Conservation (phyloP, 768 basidiomycete species). For the Russula griseocarnosa region DNA sequence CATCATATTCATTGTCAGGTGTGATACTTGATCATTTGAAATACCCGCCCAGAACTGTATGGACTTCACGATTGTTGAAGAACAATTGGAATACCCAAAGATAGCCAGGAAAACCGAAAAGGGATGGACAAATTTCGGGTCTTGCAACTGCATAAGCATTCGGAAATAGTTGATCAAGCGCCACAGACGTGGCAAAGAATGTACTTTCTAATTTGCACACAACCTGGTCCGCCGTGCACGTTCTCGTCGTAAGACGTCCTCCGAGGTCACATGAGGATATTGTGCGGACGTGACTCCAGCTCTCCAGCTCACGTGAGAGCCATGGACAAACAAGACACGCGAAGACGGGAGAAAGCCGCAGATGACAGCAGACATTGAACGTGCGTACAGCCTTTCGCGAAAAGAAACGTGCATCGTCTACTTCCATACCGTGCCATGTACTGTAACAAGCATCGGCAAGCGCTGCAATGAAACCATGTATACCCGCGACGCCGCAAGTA, state of each 20-base stretch:
- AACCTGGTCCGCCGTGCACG: background rate
- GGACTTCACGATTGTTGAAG: background rate
- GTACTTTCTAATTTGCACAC: background rate
- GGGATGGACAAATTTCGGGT: background rate
- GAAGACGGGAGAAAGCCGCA: background rate
- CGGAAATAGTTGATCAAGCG: background rate
- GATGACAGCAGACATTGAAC: background rate
- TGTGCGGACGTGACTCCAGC: background rate
- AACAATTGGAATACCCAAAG: background rate
- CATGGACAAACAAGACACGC: background rate
- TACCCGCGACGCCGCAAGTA: background rate
- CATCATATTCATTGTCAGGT: background rate
- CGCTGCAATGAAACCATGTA: background rate
- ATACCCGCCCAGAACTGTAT: background rate
- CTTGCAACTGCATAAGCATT: background rate
- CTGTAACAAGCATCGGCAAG: background rate
- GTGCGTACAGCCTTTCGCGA: background rate
- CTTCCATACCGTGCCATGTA: background rate
- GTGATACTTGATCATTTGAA: background rate
- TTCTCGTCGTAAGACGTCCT: background rate
- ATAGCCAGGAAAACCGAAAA: background rate
- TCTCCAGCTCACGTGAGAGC: constrained; percentile 2
- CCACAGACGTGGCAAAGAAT: background rate
- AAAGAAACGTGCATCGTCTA: background rate
- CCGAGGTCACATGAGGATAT: background rate